These are phyloP conservation scores for Phylloporus arenicola DNA, from an alignment of 768 basidiomycete genomes.

Conservation along the genomic window DNA sequence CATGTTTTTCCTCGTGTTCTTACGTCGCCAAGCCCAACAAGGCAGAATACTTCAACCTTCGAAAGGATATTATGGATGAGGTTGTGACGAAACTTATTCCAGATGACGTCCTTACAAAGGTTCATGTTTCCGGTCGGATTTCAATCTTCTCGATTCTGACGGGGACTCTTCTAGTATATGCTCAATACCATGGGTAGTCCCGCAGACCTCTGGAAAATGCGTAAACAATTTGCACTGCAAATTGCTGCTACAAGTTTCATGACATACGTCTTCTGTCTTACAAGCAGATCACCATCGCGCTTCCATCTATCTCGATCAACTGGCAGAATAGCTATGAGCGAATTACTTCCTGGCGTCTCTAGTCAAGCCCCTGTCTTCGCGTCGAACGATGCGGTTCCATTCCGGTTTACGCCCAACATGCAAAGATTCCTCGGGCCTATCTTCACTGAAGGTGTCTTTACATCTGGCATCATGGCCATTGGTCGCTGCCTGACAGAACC, in stretches of 20 bases:
- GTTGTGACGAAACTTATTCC: conserved; percentile 83
- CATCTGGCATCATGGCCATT: conserved; percentile 85
- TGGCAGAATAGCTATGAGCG: conserved; percentile 89
- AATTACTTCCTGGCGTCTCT: conserved; percentile 69
- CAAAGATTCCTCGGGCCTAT: conserved; percentile 88
- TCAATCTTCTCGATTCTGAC: neutral
- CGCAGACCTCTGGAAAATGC: conserved; percentile 90
- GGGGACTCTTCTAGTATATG: conserved; percentile 66
- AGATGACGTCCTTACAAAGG: conserved; percentile 78
- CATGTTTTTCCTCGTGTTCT: neutral
- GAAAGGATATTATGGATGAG: conserved; percentile 87
- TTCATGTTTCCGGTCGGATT: conserved; percentile 31
- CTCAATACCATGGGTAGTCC: conserved; percentile 76
- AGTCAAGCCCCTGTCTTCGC: conserved; percentile 57
- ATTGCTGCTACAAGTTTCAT: conserved; percentile 86
- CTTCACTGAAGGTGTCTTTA: conserved; percentile 84
- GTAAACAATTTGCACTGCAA: conserved; percentile 93
- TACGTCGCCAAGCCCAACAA: conserved; percentile 45
- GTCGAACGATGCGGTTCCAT: conserved; percentile 86
- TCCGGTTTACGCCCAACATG: conserved; percentile 96
- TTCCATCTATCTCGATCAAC: conserved; percentile 89
- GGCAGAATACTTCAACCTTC: conserved; percentile 61
- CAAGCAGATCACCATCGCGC: conserved; percentile 75
- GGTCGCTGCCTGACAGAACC: conserved; percentile 87
- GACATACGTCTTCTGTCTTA: conserved; percentile 82